Conservation (phyloP, 495 filamentous ascomycete species). For the Neohortaea acidophila region DNA sequence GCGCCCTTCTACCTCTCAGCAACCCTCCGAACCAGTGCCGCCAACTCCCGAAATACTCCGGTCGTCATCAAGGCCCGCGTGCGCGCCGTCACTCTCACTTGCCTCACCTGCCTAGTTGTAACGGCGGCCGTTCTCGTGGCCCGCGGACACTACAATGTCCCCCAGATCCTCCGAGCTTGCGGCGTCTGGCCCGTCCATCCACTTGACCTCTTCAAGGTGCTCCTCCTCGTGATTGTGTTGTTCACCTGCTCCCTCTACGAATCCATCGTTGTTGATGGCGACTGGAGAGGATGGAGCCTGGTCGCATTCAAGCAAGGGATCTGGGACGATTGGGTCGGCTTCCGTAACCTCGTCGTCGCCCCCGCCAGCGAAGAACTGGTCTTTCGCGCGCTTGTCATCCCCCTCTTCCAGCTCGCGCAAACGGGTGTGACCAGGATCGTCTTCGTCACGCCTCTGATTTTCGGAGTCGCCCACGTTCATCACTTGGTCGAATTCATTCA, state of each 20-base stretch:
- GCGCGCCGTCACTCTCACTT: conserved; percentile 57
- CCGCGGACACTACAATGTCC: conserved; percentile 30
- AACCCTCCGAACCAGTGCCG: conserved; percentile 64
- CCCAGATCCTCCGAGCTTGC: conserved; percentile 45
- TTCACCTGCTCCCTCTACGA: conserved; percentile 79
- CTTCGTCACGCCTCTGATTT: conserved; percentile 73
- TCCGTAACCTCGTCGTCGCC: conserved; percentile 47
- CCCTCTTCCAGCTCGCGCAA: conserved; percentile 63
- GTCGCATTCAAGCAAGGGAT: conserved; percentile 15
- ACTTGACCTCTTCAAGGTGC: conserved; percentile 38
- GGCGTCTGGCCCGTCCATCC: conserved; percentile 62
- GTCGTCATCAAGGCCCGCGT: conserved; percentile 80
- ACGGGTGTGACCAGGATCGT: conserved; percentile 33
- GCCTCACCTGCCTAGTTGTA: conserved; percentile 40
- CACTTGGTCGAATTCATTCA: conserved; percentile 79
- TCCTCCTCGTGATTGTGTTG: conserved; percentile 59
- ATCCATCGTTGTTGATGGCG: conserved; percentile 50
- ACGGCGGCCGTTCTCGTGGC: conserved; percentile 47
- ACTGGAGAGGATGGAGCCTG: conserved; percentile 50
- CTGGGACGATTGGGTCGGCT: conserved; percentile 35
- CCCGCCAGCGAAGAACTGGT: conserved; percentile 86
- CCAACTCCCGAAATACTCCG: conserved; percentile 72
- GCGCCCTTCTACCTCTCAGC: conserved; percentile 75
- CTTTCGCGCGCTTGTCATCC: conserved; percentile 72
- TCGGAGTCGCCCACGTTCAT: conserved; percentile 88